Percentiles rank a stretch among this genome's conserved stretches.
Conservation (phyloP, 73 alveolate species). For the Halteria grandinella region DNA sequence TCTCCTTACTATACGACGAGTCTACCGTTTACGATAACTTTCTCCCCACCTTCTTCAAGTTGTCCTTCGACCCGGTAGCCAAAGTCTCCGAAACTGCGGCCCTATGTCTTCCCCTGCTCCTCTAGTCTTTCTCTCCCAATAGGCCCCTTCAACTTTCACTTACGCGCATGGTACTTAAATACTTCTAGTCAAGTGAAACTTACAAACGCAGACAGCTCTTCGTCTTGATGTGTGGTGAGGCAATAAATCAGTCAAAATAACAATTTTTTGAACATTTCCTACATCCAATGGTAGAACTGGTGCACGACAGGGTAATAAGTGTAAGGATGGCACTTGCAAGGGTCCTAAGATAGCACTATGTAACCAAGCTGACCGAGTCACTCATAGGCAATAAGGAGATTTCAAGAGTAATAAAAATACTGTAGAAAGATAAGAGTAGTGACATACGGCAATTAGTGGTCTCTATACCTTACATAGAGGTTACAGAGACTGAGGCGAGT, state of each 20-base stretch:
- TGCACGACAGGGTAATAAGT: constrained; percentile 58
- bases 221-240: constrained; percentile 64
- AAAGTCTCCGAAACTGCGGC: constrained; percentile 56
- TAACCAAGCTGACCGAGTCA: constrained; percentile 28
- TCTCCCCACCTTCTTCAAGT: constrained; percentile 61
- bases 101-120: constrained; percentile 34
- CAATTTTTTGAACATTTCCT: constrained; percentile 50
- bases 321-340: constrained; percentile 62
- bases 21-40: constrained; percentile 47
- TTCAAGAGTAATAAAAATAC: constrained; percentile 36
- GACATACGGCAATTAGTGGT: constrained; percentile 31
- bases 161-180: constrained; percentile 32
- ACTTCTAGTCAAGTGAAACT: constrained; percentile 33
- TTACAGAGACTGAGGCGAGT: too few species aligned
- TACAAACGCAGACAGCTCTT: constrained; percentile 52
- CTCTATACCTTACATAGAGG: too few species aligned
- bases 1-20: constrained; percentile 47
- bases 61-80: constrained; percentile 53
- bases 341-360: constrained; percentile 53
- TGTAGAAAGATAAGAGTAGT: constrained; percentile 24
- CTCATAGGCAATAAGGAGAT: constrained; percentile 53
- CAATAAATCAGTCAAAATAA: constrained; percentile 48
- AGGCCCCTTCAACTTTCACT: constrained; percentile 23
- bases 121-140: constrained; percentile 36
- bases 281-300: constrained; percentile 39